Percentiles rank a stretch among this genome's conserved stretches.
phyloP scores from a whole-genome alignment of 495 filamentous ascomycete genomes.

The Podospora comata region DNA sequence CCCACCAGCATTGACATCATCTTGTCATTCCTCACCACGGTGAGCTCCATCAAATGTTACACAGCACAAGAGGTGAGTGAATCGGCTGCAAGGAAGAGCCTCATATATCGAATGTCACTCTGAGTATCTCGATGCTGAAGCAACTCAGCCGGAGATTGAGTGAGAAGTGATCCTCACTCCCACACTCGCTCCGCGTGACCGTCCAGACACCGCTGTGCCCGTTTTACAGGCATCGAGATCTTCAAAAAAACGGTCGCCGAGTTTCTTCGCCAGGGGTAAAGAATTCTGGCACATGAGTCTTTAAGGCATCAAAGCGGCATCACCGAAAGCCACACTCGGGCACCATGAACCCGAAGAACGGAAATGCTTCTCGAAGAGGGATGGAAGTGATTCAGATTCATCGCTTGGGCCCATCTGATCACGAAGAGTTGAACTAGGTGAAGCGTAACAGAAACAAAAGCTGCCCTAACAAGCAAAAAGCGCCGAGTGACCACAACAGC shows the following conservation, averaged over 20 bases:
- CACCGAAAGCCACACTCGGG: background rate
- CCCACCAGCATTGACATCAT: too few species aligned
- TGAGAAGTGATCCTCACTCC: background rate
- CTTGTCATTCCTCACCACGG: too few species aligned
- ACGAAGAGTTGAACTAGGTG: background rate
- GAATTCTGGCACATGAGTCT: background rate
- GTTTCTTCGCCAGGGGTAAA: background rate
- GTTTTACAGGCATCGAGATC: background rate
- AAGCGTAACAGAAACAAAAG: background rate
- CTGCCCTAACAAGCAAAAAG: background rate
- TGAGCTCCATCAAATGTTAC: too few species aligned
- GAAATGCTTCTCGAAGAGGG: background rate
- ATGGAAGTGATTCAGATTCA: background rate
- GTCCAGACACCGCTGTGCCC: background rate
- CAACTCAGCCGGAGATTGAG: background rate
- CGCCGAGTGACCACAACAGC: background rate
- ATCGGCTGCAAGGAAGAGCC: background rate
- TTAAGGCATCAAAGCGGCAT: background rate
- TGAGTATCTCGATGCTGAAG: background rate
- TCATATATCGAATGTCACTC: background rate
- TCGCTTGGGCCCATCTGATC: too few species aligned
- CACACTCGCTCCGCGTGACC: background rate
- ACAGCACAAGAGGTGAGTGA: background rate
- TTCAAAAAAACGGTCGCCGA: background rate
- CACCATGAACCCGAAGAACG: background rate